Conservation (phyloP, 148 eudicot genomes). For the Cornus florida region DNA sequence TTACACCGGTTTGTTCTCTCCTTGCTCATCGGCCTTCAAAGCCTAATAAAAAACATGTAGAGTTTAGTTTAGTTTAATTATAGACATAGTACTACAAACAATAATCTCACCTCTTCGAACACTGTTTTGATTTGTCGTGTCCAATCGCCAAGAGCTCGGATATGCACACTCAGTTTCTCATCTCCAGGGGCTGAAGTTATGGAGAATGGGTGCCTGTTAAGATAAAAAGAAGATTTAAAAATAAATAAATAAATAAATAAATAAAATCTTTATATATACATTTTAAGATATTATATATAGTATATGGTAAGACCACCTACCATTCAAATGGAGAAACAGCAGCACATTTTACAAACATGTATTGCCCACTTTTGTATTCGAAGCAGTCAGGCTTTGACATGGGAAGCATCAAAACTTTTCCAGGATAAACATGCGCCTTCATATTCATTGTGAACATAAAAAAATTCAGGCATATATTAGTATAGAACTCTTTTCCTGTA, state of each 20-base stretch:
- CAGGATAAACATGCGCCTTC: constrained; percentile 43
- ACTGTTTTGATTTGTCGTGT: constrained; percentile 37
- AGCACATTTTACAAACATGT: constrained; percentile 46
- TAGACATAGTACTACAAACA: no score
- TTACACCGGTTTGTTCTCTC: constrained; percentile 43
- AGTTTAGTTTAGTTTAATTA: no score
- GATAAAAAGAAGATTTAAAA: no score
- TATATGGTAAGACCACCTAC: constrained; percentile 10
- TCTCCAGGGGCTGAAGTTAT: constrained; percentile 41
- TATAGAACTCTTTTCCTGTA: no score
- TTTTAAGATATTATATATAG: no score
- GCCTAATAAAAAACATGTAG: no score
- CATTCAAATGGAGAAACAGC: constrained; percentile 50
- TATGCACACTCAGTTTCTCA: constrained; percentile 39
- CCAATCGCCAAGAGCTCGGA: constrained; percentile 42
- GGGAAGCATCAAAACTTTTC: constrained; percentile 38
- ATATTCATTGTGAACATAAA: background rate
- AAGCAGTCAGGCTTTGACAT: constrained; percentile 47
- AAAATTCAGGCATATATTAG: no score
- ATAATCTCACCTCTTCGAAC: constrained; percentile 29
- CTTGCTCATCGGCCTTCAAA: background rate
- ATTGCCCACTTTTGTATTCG: constrained; percentile 45
- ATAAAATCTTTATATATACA: no score
- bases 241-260: no score
- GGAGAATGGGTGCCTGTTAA: constrained; percentile 38